phyloP scores from a whole-genome alignment of 768 basidiomycete genomes.

The Coprinopsis strossmayeri region DNA sequence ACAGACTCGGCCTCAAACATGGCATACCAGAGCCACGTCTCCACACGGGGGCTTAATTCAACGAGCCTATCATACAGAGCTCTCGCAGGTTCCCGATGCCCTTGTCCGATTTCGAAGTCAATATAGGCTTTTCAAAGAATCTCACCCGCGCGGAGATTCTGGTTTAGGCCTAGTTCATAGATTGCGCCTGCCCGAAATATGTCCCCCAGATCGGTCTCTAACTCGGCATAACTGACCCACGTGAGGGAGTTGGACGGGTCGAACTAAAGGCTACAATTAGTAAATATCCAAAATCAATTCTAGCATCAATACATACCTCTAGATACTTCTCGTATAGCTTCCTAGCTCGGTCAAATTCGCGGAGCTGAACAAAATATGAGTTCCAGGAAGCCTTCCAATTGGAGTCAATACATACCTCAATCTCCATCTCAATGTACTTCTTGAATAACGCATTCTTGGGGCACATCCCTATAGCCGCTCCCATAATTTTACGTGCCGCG shows the following conservation, averaged over 20 bases:
- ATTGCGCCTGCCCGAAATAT: slow-evolving; percentile 29
- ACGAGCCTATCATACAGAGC: slow-evolving; percentile 85
- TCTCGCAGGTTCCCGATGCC: slow-evolving; percentile 19
- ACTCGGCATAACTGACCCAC: slow-evolving; percentile 93
- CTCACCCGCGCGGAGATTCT: not conserved
- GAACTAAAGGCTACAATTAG: slow-evolving; percentile 41
- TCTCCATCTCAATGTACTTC: slow-evolving; percentile 88
- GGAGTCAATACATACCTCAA: slow-evolving; percentile 50
- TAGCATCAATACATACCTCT: slow-evolving; percentile 45
- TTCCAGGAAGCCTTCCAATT: too few species aligned
- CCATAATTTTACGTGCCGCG: slow-evolving; percentile 86
- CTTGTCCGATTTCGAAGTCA: not conserved
- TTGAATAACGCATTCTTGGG: slow-evolving; percentile 94
- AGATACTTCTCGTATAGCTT: slow-evolving; percentile 89
- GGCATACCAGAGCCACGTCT: slow-evolving; percentile 94
- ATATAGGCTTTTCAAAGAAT: not conserved
- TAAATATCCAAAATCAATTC: not conserved
- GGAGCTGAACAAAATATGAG: slow-evolving; percentile 55
- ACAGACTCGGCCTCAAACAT: slow-evolving; percentile 80
- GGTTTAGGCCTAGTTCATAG: not conserved
- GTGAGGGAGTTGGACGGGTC: slow-evolving; percentile 85
- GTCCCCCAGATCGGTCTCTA: slow-evolving; percentile 79
- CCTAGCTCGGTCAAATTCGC: slow-evolving; percentile 92
- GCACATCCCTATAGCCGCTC: slow-evolving; percentile 87
- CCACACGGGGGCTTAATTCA: slow-evolving; percentile 80